A percentile compares a stretch with the other conserved stretches of the same genome.
These are phyloP conservation scores for Sordariomycetes sp. DNA, from an alignment of 2,329 filamentous ascomycete species.

Conservation along the genomic window DNA sequence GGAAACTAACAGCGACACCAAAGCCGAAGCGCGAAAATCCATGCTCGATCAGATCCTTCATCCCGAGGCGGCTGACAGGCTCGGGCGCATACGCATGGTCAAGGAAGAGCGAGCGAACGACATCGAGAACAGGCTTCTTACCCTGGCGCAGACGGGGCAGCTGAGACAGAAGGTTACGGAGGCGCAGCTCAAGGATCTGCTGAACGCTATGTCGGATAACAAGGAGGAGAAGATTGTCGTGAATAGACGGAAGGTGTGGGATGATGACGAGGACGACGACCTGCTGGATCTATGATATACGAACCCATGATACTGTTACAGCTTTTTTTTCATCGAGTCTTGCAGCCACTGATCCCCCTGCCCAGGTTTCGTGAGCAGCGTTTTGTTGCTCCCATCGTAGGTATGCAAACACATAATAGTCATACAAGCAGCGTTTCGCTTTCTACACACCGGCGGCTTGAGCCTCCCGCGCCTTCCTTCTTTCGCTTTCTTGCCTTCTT, in stretches of 20 bases:
- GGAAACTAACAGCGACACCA: constrained; percentile 5
- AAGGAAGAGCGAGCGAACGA: constrained; percentile 85
- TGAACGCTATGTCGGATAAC: constrained; percentile 75
- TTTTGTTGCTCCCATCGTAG: neutral
- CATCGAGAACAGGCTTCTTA: constrained; percentile 87
- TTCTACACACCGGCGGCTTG: constrained; percentile 17
- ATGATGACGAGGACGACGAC: constrained; percentile 74
- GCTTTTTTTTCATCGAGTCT: neutral
- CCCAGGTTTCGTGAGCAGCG: neutral
- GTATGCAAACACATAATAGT: neutral
- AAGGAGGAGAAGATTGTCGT: constrained; percentile 79
- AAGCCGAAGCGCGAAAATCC: constrained; percentile 58
- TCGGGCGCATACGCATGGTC: constrained; percentile 89
- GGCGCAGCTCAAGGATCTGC: constrained; percentile 82
- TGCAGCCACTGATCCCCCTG: neutral
- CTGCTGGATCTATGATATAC: constrained; percentile 47
- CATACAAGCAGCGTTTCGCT: neutral
- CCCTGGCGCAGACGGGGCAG: constrained; percentile 81
- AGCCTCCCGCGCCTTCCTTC: constrained; percentile 52
- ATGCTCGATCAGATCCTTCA: constrained; percentile 90
- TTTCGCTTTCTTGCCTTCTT: constrained; percentile 57
- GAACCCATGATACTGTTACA: neutral
- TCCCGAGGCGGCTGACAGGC: constrained; percentile 83
- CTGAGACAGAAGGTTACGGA: constrained; percentile 82
- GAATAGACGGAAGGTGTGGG: constrained; percentile 69